Percentiles rank a stretch among this genome's conserved stretches.
Conservation (phyloP, 1,284 basidiomycete genomes). For the Sphaerobolus stellatus region DNA sequence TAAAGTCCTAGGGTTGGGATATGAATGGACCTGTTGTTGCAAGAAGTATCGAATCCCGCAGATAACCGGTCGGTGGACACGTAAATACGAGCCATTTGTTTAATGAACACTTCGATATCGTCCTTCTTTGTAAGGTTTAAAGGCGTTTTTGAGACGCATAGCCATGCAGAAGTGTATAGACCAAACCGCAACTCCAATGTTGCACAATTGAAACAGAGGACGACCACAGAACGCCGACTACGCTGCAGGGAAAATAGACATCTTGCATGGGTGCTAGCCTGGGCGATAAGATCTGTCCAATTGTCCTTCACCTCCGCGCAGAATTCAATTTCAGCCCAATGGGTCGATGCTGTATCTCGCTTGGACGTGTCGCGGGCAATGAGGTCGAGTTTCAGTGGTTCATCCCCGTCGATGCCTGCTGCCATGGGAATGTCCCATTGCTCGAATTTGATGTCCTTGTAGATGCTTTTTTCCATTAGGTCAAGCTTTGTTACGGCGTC, state of each 20-base stretch:
- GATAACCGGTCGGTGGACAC: not conserved
- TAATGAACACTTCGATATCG: not conserved
- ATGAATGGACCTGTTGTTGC: not conserved
- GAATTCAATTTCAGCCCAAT: not conserved
- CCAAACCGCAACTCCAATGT: not conserved
- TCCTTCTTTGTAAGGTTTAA: not conserved
- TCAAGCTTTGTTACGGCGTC: not conserved
- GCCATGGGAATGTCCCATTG: not conserved
- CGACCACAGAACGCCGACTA: not conserved
- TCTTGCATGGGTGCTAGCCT: not conserved
- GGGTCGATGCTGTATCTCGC: not conserved
- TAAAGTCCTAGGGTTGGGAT: not conserved
- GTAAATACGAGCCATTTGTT: not conserved
- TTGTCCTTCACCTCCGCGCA: not conserved
- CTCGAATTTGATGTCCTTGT: not conserved
- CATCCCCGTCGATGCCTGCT: not conserved
- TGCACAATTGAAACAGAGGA: not conserved
- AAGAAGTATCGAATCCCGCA: not conserved
- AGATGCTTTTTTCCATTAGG: not conserved
- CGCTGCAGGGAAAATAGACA: not conserved
- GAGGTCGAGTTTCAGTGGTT: not conserved
- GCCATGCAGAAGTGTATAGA: not conserved
- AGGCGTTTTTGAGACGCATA: not conserved
- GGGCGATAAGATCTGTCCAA: not conserved
- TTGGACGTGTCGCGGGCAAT: not conserved